Base-by-base conservation (phyloP, 2,329 filamentous ascomycete species). In the Aspergillus ruber region DNA sequence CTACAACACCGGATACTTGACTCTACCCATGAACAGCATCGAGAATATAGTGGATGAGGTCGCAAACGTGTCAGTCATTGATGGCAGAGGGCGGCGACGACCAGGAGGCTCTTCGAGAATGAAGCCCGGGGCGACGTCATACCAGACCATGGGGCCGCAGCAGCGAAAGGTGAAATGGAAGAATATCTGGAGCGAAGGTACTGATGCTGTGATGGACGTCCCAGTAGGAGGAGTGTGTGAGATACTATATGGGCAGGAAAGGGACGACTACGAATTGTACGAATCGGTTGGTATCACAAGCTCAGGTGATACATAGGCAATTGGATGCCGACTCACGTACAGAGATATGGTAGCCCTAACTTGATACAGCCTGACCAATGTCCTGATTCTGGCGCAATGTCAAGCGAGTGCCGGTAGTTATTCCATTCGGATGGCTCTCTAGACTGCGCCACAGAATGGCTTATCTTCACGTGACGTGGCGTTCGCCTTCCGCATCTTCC, bases 151-250 rank as follows among this genome's bases (percentile, higher is more conserved):
- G 66, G 67, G 66, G 1, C 59, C 65, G n/a, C 66, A 69, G 48
- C 69, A 68, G 53, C 59, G 67, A 51, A 58, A 66, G 58, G 68
- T 80, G 54, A 80, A 89, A 62, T 97, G 93, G 91, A 83, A 78
- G 61, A 79, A 77, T 49, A 77, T 95, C 15, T 98, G 93, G 93
- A 90, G 83, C 61, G 84, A 88, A 58, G 90, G 93, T 15, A 98
- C 93, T 0, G 93, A 98, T 75, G 93, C 90, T 1, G 93, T 97
- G 6, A 87, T 98, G 87, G 93, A 98, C 71, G 85, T 98, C 43
- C 93, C 93, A 6, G 80, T 97, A 55, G 90, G 90, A 8, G 93
- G 91, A 0, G 91, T 97, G 2, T 97, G 91, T 63, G 90, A 98
- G 72, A 83, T 98, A 29, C 66, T 98, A 18, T 98, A 97, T 68